A percentile compares a stretch with the other conserved stretches of the same genome.
phyloP scores from a whole-genome alignment of 2,329 filamentous ascomycete species.

The Fusarium pseudoanthophilum region DNA sequence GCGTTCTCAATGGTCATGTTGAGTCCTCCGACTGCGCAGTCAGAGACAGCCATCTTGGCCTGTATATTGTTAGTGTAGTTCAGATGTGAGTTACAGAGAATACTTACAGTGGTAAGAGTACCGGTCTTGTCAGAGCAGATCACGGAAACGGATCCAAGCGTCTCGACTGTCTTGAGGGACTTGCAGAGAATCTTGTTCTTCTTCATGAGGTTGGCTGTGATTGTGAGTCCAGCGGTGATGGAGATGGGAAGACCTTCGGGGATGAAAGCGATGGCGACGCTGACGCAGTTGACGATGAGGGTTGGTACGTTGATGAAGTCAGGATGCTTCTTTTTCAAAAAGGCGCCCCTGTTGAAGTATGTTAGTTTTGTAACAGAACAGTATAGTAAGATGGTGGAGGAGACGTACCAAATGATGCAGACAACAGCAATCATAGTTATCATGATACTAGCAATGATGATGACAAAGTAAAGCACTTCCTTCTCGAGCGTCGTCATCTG shows the following conservation, averaged over 20 bases:
- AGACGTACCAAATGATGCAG: constrained; percentile 55
- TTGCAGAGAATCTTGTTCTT: constrained; percentile 84
- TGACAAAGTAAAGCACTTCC: constrained; percentile 79
- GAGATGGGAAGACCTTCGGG: constrained; percentile 79
- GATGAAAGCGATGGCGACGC: constrained; percentile 79
- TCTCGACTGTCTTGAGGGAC: constrained; percentile 81
- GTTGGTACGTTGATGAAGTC: constrained; percentile 77
- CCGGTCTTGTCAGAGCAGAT: constrained; percentile 84
- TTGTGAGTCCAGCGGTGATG: constrained; percentile 76
- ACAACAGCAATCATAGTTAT: constrained; percentile 72
- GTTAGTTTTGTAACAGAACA: accelerated
- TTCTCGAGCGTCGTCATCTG: constrained; percentile 76
- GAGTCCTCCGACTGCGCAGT: constrained; percentile 68
- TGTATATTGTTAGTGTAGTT: constrained; percentile 48
- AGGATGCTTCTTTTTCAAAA: constrained; percentile 73
- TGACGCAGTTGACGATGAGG: constrained; percentile 78
- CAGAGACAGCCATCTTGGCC: constrained; percentile 79
- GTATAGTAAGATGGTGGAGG: constrained; percentile 33
- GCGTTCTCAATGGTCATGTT: constrained; percentile 63
- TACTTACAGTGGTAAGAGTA: constrained; percentile 62
- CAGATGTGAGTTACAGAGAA: accelerated
- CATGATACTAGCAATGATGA: constrained; percentile 76
- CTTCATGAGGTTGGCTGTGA: constrained; percentile 80
- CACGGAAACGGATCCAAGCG: constrained; percentile 76
- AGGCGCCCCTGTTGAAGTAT: constrained; percentile 65